Conservation (phyloP, 2,329 filamentous ascomycete species). For the Sclerotinia nivalis region DNA sequence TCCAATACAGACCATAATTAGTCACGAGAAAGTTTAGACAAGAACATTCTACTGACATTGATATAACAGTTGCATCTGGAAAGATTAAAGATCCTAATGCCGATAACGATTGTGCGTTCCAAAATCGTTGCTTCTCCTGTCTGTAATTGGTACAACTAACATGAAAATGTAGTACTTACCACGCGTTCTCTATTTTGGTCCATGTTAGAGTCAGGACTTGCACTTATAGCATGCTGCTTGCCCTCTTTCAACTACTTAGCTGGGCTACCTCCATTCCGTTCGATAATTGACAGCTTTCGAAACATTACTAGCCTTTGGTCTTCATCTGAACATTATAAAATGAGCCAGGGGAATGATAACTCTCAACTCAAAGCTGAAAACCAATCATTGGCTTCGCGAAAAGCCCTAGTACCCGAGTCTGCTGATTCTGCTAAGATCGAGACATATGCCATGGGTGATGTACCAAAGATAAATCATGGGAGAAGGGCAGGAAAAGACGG, state of each 20-base stretch:
- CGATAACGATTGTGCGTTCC: not conserved
- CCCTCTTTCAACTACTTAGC: not conserved
- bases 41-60: not conserved
- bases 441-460: not conserved
- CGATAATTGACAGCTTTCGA: not conserved
- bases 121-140: not conserved
- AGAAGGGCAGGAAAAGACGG: not conserved
- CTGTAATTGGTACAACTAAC: not conserved
- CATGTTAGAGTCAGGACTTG: not conserved
- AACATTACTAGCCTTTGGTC: not conserved
- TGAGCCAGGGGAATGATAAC: not conserved
- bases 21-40: too few species aligned
- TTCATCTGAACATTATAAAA: not conserved
- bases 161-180: not conserved
- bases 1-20: not conserved
- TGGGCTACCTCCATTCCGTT: not conserved
- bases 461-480: not conserved
- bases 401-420: not conserved
- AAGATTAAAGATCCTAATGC: not conserved
- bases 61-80: not conserved
- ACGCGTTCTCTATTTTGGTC: not conserved
- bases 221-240: not conserved
- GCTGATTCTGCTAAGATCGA: not conserved
- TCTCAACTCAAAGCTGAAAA: not conserved
- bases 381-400: not conserved